Base-by-base conservation (phyloP, 768 basidiomycete genomes). In the Artomyces pyxidatus region DNA sequence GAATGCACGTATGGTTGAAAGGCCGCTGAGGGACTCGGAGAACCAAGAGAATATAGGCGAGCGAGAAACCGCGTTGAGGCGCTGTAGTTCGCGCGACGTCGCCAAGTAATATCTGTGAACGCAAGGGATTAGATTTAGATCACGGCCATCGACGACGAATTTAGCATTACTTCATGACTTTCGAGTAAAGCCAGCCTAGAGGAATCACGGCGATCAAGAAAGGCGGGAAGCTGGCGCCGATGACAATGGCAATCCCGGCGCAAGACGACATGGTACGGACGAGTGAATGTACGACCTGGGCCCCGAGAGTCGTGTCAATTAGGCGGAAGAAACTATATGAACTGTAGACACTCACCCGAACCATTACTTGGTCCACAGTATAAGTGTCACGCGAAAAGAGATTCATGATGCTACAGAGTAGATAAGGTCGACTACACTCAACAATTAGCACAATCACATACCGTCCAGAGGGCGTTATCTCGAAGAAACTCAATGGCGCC, bases 11-110 rank as follows among this genome's bases (percentile, higher is more conserved):
- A 94, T 92, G 2, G 88, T 92, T 1, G 87, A 81, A 30, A 90
- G 65, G 6, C 91, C 91, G 3, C 77, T 74, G 30, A 82, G 67
- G 3, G 78, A 83, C 62, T 89, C 88, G 2, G 85, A 85, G 62
- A 89, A 89, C 82, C 84, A 87, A 0, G 84, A 85, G 63, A 95
- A 94, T 50, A 98, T 90, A 1, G 94, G 93, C 0, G 88, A 90
- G 32, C 88, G 82, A 5, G 89, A 89, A 22, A 90, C 84, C 0
- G 91, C 86, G 56, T 93, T 90, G 12, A 94, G 72, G 12, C 90
- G 86, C 63, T 93, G 91, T 22, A 93, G 74, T 62, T 93, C 90
- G 22, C 90, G 81, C 1, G 85, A 88, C 0, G 89, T 91, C 3
- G 87, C 73, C 7, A 93, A 77, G 62, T 93, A 93, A 64, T 95